Percentiles rank a stretch among this genome's conserved stretches.
Evolutionary conservation across 148 eudicot species (phyloP).

Genomic region (Heliamphora exappendiculata): DNA sequence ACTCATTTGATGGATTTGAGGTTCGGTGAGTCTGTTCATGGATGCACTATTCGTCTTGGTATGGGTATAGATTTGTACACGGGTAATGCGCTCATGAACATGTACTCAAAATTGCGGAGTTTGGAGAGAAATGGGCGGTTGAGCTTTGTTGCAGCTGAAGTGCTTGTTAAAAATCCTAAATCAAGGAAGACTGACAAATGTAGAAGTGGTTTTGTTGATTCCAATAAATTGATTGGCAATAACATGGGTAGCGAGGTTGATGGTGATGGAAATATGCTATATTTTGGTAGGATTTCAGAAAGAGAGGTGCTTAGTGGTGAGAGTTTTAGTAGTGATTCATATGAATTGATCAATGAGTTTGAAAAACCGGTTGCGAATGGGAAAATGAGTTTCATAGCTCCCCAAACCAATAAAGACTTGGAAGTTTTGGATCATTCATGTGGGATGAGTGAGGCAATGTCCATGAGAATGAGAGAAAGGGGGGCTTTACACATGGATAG

Average conservation of each 20-base stretch:
- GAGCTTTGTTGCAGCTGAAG: background rate
- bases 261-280: background rate
- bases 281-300: background rate
- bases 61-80: constrained; percentile 55
- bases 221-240: background rate
- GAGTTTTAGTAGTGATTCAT: background rate
- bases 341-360: constrained; percentile 8
- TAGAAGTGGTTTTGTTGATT: background rate
- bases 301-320: background rate
- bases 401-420: background rate
- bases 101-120: constrained; percentile 64
- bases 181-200: background rate
- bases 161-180: constrained; percentile 54
- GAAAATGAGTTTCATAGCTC: background rate
- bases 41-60: constrained; percentile 44
- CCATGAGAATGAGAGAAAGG: background rate
- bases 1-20: constrained; percentile 49
- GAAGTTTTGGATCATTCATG: background rate
- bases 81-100: constrained; percentile 78
- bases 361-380: constrained; percentile 5
- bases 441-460: background rate
- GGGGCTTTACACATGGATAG: constrained; percentile 22
- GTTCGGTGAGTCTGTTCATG: constrained; percentile 61
- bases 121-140: background rate
- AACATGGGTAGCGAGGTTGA: background rate